Evolutionary conservation across 2,329 filamentous ascomycete genomes (phyloP).

Genomic region (Beauveria scarabaeidicola): DNA sequence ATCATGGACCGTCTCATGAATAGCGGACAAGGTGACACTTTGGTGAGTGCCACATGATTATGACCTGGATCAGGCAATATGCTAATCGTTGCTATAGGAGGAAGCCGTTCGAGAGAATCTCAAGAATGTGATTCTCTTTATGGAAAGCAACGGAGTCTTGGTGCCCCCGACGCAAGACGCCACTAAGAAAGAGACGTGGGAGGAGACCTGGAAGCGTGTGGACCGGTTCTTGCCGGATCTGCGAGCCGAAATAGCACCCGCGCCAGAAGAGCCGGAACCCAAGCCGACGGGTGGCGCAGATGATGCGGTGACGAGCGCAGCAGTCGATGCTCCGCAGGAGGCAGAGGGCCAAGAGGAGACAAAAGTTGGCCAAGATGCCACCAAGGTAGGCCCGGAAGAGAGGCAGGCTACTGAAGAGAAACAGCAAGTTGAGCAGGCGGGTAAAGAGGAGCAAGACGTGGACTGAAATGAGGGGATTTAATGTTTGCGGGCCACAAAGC

Average conservation of each 20-base stretch:
- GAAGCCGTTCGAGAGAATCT: conserved; percentile 92
- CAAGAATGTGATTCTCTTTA: conserved; percentile 93
- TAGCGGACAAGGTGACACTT: conserved; percentile 80
- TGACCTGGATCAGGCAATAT: not conserved
- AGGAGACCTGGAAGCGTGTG: conserved; percentile 57
- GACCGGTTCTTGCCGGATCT: conserved; percentile 57
- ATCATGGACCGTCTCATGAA: conserved; percentile 97
- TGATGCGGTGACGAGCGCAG: not conserved
- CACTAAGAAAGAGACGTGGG: conserved; percentile 48
- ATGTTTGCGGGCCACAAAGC: not conserved
- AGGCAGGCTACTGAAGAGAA: not conserved
- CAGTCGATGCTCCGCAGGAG: not conserved
- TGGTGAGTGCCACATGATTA: conserved; percentile 47
- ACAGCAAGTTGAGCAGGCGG: not conserved
- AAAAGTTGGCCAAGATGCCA: not conserved
- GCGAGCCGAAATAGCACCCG: conserved; percentile 19
- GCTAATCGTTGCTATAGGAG: conserved; percentile 47
- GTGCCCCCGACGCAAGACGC: conserved; percentile 56
- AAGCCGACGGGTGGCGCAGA: not conserved
- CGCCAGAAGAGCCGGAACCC: conserved; percentile 4
- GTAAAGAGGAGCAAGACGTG: not conserved
- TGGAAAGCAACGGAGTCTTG: conserved; percentile 82
- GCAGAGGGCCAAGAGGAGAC: not conserved
- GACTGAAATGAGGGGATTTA: conserved; percentile 8
- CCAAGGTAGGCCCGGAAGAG: not conserved